Evolutionary conservation across 2,329 filamentous ascomycete species (phyloP).

Genomic region (Rutstroemia sp.): DNA sequence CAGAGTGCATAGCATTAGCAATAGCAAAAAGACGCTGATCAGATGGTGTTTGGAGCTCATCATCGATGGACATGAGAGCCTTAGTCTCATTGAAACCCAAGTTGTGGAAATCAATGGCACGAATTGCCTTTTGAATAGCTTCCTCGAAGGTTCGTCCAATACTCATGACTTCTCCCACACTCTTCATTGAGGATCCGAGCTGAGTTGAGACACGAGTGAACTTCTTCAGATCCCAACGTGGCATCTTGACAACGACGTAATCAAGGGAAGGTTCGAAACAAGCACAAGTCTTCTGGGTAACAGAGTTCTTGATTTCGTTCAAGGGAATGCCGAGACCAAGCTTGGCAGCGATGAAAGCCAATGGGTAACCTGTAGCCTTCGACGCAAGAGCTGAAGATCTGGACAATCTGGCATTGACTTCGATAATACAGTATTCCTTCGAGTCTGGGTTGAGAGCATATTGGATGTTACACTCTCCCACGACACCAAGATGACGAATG

Average conservation of each 20-base stretch:
- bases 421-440: slow-evolving; percentile 95
- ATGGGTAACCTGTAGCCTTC: slow-evolving; percentile 94
- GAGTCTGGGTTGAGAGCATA: slow-evolving; percentile 97
- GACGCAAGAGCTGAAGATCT: slow-evolving; percentile 94
- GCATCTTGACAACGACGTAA: slow-evolving; percentile 98
- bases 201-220: slow-evolving; percentile 98
- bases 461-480: slow-evolving; percentile 98
- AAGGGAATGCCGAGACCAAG: slow-evolving; percentile 94
- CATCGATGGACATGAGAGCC: slow-evolving; percentile 88
- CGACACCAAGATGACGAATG: slow-evolving; percentile 90
- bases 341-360: slow-evolving; percentile 96
- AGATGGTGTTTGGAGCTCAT: slow-evolving; percentile 83
- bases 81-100: slow-evolving; percentile 91
- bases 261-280: slow-evolving; percentile 98
- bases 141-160: slow-evolving; percentile 98
- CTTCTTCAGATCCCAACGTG: slow-evolving; percentile 95
- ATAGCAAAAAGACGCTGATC: slow-evolving; percentile 97
- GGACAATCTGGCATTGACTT: slow-evolving; percentile 97
- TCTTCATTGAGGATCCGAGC: slow-evolving; percentile 98
- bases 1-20: slow-evolving; percentile 96
- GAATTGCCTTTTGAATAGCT: slow-evolving; percentile 98
- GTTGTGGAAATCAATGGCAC: slow-evolving; percentile 89
- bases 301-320: slow-evolving; percentile 92
- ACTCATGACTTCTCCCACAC: slow-evolving; percentile 97
- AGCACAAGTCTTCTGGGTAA: slow-evolving; percentile 96